Percentiles rank a stretch among this genome's conserved stretches.
Evolutionary conservation across 2,329 filamentous ascomycete species (phyloP).

Genomic region (Trichoderma sp.): DNA sequence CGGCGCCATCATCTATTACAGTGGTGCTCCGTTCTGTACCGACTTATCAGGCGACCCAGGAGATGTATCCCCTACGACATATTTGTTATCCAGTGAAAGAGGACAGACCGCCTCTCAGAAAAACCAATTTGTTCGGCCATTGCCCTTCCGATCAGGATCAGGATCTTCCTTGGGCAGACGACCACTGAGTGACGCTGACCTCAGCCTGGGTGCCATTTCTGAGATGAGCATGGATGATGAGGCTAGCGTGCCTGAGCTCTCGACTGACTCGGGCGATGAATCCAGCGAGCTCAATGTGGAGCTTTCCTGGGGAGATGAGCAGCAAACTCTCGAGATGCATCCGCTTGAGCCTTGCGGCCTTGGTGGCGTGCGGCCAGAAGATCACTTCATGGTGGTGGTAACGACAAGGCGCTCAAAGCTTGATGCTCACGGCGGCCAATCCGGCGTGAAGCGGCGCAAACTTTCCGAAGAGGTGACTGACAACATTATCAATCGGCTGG

Average conservation of each 20-base stretch:
- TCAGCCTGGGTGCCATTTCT: conserved; percentile 27
- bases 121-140: conserved; percentile 31
- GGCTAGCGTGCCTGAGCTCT: conserved; percentile 33
- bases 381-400: conserved; percentile 62
- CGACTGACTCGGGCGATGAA: conserved; percentile 41
- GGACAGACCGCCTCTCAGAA: conserved; percentile 32
- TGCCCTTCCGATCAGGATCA: conserved; percentile 47
- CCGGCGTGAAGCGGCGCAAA: neutral
- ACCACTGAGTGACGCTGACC: conserved; percentile 49
- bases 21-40: conserved; percentile 75
- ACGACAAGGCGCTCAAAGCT: conserved; percentile 49
- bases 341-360: conserved; percentile 60
- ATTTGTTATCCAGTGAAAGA: conserved; percentile 50
- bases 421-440: conserved; percentile 25
- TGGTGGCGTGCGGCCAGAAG: conserved; percentile 62
- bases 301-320: conserved; percentile 49
- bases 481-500: conserved; percentile 46
- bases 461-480: conserved; percentile 40
- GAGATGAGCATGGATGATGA: conserved; percentile 36
- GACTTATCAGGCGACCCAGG: conserved; percentile 71
- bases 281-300: conserved; percentile 47
- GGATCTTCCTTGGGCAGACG: conserved; percentile 53
- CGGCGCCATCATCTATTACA: conserved; percentile 83
- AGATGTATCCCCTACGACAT: conserved; percentile 50
- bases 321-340: conserved; percentile 42